Base-by-base conservation (phyloP, 1,139 yeast species). In the Candida sp. region DNA sequence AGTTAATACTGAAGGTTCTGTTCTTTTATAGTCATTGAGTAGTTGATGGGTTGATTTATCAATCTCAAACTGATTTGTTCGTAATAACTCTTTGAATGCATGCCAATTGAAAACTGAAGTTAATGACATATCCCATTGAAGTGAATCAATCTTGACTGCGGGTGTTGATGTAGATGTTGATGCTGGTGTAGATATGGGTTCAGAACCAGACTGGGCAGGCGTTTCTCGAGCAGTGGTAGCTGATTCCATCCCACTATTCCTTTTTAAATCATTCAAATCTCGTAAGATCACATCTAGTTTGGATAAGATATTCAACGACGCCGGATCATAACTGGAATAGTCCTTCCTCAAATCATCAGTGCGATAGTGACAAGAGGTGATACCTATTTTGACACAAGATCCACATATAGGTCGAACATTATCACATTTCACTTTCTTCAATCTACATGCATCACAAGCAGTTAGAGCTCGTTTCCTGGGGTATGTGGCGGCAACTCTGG, bases 401-500 rank as follows among this genome's bases (percentile, higher is more conserved):
- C 78, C 73, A 54, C 84, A 79, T 21, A 63, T 52, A 1, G 84
- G 84, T 49, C 76, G 64, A 25, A 54, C 57, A 44, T 80, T 71
- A 52, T 79, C 83, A 63, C 84, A 79, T 51, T 75, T 73, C 44
- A 73, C 67, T 50, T 76, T 76, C 49, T 71, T 73, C 29, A 64
- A 43, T 25, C 81, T 63, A 50, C 81, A 76, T 3, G 70, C 61
- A 45, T 73, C 79, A 53, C 81, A 75, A 0, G 81, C 79, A 1
- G 77, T 70, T 22, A 68, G 53, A 1, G 76, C 73, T 33, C 80
- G 53, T 51, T 66, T 67, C 30, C 79, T 49, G 4, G 70, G 58
- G 40, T 49, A 51, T 1, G 53, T 41, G 3, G 54, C 49, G 1
- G 57, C 45, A 6, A 47, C 43, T 32, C 56, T 42, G 5, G 50